A percentile compares a stretch with the other conserved stretches of the same genome.
Conservation (phyloP, 2,329 filamentous ascomycete genomes). For the Penicillium palitans region DNA sequence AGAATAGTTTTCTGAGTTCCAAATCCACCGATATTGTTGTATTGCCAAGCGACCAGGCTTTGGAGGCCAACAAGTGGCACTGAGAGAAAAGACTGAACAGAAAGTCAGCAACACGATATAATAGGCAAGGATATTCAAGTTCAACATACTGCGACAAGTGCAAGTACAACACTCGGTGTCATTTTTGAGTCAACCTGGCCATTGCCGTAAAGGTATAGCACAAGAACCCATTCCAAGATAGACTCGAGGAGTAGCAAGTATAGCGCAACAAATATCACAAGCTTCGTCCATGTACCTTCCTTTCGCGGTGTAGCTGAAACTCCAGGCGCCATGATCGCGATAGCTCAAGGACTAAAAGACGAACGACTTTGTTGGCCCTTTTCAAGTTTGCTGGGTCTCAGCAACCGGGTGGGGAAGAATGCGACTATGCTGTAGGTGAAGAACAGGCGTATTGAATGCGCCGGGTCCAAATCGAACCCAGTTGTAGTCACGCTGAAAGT, state of each 20-base stretch:
- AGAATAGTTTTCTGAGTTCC: conserved; percentile 34
- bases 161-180: conserved; percentile 38
- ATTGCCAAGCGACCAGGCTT: conserved; percentile 43
- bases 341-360: neutral
- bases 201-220: conserved; percentile 38
- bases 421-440: neutral
- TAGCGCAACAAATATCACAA: conserved; percentile 39
- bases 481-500: conserved; percentile 3
- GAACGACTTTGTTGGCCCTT: neutral
- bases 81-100: conserved; percentile 37
- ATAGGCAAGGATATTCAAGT: neutral
- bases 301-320: conserved; percentile 22
- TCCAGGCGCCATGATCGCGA: conserved; percentile 19
- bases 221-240: conserved; percentile 36
- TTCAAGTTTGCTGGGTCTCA: neutral
- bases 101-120: conserved; percentile 1
- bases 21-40: conserved; percentile 34
- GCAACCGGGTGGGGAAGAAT: neutral
- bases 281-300: conserved; percentile 37
- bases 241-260: conserved; percentile 39
- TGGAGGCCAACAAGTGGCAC: conserved; percentile 39
- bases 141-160: conserved; percentile 37
- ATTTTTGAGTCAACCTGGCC: conserved; percentile 41
- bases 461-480: conserved; percentile 13
- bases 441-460: conserved; percentile 8